phyloP scores from a whole-genome alignment of 2,329 filamentous ascomycete genomes.

The Talaromyces marneffei region DNA sequence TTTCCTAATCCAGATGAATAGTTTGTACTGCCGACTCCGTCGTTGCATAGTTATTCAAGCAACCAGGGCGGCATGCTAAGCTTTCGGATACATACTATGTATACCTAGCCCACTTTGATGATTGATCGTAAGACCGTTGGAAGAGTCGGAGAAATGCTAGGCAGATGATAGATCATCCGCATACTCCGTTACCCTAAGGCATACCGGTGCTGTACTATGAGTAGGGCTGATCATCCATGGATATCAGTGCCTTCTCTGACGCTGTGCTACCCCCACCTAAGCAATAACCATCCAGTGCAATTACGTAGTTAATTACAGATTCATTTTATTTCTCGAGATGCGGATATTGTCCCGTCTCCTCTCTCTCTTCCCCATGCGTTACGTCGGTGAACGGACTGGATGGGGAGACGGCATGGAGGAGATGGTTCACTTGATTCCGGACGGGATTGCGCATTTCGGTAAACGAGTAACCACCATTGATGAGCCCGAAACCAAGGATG shows the following conservation, averaged over 20 bases:
- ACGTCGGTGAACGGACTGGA: not conserved
- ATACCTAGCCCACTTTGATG: not conserved
- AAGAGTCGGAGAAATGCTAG: too few species aligned
- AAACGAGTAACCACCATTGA: not conserved
- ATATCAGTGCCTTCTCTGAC: not conserved
- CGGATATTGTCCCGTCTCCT: not conserved
- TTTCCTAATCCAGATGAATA: not conserved
- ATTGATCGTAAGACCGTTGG: too few species aligned
- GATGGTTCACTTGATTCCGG: slow-evolving; percentile 10
- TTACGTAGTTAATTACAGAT: not conserved
- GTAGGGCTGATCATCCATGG: not conserved
- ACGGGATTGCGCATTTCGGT: slow-evolving; percentile 6
- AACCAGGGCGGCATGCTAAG: not conserved
- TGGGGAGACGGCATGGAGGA: not conserved
- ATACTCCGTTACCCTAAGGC: too few species aligned
- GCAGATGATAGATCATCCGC: too few species aligned
- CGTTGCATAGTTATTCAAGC: not conserved
- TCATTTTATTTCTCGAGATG: not conserved
- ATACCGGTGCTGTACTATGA: too few species aligned
- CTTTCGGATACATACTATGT: not conserved
- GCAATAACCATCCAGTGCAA: not conserved
- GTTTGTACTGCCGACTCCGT: too few species aligned
- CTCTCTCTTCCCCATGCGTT: not conserved
- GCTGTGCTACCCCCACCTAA: not conserved
- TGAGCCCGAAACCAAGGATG: not conserved